Evolutionary conservation across 2,329 filamentous ascomycete species (phyloP).

Genomic region (Aureobasidium sp.): DNA sequence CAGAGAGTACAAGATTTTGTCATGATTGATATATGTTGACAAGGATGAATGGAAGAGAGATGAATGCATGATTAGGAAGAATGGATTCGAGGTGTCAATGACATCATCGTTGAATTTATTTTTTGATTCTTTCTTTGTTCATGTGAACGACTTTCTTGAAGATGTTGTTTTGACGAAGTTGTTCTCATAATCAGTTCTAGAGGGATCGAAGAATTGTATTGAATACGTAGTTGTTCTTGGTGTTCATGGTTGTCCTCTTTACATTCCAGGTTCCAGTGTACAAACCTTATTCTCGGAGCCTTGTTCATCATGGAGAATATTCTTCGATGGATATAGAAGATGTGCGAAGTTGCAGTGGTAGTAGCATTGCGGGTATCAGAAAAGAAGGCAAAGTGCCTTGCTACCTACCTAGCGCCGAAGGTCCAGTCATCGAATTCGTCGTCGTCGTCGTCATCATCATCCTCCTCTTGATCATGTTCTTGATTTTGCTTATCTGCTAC

Average conservation of each 20-base stretch:
- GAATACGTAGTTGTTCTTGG: not conserved
- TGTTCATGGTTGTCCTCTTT: too few species aligned
- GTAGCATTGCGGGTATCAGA: constrained; percentile 13
- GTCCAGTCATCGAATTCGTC: constrained; percentile 22
- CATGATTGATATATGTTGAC: constrained; percentile 19
- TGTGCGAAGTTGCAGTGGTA: not conserved
- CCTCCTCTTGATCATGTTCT: constrained; percentile 4
- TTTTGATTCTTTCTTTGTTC: not conserved
- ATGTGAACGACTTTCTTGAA: not conserved
- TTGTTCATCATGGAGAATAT: too few species aligned
- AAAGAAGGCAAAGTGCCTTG: not conserved
- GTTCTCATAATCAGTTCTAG: too few species aligned
- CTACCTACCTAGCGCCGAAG: constrained; percentile 18
- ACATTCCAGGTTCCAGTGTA: too few species aligned
- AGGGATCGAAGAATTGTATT: not conserved
- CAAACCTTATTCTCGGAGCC: too few species aligned
- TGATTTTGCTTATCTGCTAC: not conserved
- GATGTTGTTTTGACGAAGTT: too few species aligned
- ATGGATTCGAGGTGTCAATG: not conserved
- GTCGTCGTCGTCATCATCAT: constrained; percentile 21
- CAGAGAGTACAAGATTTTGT: constrained; percentile 37
- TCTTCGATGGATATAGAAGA: not conserved
- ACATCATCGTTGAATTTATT: not conserved
- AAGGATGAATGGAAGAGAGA: not conserved
- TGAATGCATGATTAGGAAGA: not conserved